Percentiles rank a stretch among this genome's conserved stretches.
Conservation (phyloP, 129 eudicot genomes). For the Chrysanthemum lavandulifolium region DNA sequence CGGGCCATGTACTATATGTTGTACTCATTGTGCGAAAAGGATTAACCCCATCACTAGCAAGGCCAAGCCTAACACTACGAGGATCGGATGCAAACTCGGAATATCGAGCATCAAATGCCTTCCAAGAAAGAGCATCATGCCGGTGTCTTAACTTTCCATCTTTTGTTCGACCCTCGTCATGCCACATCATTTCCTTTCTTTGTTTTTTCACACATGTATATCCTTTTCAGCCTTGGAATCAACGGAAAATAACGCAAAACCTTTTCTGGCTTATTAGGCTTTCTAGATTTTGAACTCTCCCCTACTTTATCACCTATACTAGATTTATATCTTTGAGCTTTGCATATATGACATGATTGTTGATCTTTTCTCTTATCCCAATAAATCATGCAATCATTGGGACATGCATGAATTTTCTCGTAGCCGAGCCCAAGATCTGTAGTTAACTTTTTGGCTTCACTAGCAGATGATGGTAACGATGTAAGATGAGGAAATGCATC, state of each 20-base stretch:
- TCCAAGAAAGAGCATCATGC: no score
- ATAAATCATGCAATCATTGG: background rate
- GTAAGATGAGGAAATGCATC: background rate
- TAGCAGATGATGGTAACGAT: background rate
- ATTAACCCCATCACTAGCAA: background rate
- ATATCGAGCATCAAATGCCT: background rate
- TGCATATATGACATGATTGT: background rate
- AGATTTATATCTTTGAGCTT: background rate
- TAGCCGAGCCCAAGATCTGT: background rate
- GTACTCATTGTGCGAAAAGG: no score
- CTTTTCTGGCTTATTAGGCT: background rate
- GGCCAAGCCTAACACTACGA: background rate
- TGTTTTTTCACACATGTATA: background rate
- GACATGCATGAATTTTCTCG: background rate
- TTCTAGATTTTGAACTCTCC: background rate
- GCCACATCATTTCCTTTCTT: conserved; percentile 4
- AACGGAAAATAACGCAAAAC: background rate
- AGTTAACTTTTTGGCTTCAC: conserved; percentile 3
- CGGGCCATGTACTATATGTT: no score
- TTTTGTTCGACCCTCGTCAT: background rate
- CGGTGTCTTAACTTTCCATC: no score
- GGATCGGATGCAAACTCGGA: background rate
- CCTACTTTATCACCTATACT: background rate
- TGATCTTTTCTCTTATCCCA: background rate
- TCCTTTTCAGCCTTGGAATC: background rate